Percentiles rank a stretch among this genome's conserved stretches.
Conservation (phyloP, 1,284 basidiomycete species). For the Trametes hirsuta region DNA sequence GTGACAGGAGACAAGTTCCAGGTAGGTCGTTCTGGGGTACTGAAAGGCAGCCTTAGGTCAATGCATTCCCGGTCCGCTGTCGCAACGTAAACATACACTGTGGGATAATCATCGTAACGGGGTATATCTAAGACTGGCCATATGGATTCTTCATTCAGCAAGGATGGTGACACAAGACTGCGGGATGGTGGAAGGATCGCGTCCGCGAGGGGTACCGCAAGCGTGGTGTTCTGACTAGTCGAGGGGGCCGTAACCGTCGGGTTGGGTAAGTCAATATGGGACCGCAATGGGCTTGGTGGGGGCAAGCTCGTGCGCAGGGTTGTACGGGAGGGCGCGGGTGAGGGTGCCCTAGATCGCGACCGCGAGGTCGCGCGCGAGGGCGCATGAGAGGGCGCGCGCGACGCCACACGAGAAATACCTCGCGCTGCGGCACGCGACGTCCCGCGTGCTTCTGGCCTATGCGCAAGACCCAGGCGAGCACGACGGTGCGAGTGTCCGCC, state of each 20-base stretch:
- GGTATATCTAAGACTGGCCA: slow-evolving; percentile 20
- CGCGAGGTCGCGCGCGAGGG: slow-evolving; percentile 16
- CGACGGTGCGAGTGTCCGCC: not conserved
- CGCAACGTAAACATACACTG: slow-evolving; percentile 9
- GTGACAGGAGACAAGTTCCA: slow-evolving; percentile 21
- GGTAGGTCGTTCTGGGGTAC: not conserved
- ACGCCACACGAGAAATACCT: slow-evolving; percentile 17
- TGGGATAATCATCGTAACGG: slow-evolving; percentile 25
- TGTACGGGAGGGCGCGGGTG: not conserved
- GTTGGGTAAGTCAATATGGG: slow-evolving; percentile 1
- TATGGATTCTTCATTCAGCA: slow-evolving; percentile 9
- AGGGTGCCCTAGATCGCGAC: slow-evolving; percentile 20
- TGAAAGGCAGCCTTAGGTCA: not conserved
- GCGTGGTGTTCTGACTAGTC: not conserved
- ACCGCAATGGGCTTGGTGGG: not conserved
- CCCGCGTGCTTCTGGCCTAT: slow-evolving; percentile 17
- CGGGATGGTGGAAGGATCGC: not conserved
- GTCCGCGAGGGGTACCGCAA: slow-evolving; percentile 12
- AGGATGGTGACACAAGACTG: not conserved
- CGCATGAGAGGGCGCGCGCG: slow-evolving; percentile 7
- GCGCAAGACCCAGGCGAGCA: slow-evolving; percentile 7
- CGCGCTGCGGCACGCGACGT: slow-evolving; percentile 22
- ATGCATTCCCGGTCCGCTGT: no score
- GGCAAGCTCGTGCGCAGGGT: no score
- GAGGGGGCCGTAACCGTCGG: not conserved